Evolutionary conservation across 768 basidiomycete genomes (phyloP).

Genomic region (Tylopilus subfusipes): DNA sequence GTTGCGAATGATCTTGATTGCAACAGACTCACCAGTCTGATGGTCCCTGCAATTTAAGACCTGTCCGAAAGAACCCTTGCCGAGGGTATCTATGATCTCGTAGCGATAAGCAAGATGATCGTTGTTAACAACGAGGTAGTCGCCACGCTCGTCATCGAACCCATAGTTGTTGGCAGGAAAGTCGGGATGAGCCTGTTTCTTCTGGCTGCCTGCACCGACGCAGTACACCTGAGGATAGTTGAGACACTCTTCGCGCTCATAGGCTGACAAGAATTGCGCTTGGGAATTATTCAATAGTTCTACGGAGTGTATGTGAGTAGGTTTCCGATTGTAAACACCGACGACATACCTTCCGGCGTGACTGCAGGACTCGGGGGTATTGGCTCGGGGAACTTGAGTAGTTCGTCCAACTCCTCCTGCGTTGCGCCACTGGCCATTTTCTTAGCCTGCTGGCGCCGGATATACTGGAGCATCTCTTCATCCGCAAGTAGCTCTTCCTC

Average conservation of each 20-base stretch:
- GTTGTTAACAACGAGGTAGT: constrained; percentile 84
- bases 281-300: constrained; percentile 65
- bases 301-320: constrained; percentile 28
- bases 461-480: constrained; percentile 96
- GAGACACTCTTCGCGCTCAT: constrained; percentile 86
- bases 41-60: constrained; percentile 95
- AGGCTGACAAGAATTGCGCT: constrained; percentile 74
- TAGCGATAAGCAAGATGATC: constrained; percentile 99
- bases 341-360: constrained; percentile 64
- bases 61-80: constrained; percentile 98
- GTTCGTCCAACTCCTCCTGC: constrained; percentile 82
- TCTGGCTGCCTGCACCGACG: constrained; percentile 74
- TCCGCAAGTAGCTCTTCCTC: constrained; percentile 89
- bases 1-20: constrained; percentile 98
- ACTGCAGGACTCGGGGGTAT: constrained; percentile 61
- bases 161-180: constrained; percentile 83
- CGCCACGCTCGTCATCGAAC: constrained; percentile 97
- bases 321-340: neutral
- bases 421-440: constrained; percentile 78
- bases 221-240: constrained; percentile 85
- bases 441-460: constrained; percentile 85
- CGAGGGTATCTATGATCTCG: constrained; percentile 86
- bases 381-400: constrained; percentile 93
- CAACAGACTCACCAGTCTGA: constrained; percentile 91
- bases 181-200: constrained; percentile 76